Evolutionary conservation across 1,139 yeast species (phyloP).

Genomic region (Yamadazyma spencermartinsiae): DNA sequence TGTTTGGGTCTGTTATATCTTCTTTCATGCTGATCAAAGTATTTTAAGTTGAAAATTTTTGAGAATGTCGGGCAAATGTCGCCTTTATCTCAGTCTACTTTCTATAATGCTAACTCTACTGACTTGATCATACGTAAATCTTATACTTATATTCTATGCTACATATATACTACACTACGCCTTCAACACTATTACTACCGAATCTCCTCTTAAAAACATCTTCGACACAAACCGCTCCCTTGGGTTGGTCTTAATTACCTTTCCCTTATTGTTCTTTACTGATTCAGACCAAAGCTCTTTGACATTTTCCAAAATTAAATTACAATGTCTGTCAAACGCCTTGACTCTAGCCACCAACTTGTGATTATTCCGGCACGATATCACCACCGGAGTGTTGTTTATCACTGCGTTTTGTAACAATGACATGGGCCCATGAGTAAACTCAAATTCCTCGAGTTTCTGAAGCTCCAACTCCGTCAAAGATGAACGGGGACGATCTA

Average conservation of each 20-base stretch:
- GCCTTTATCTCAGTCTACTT: no score
- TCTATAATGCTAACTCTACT: no score
- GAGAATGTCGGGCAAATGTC: no score
- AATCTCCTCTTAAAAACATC: conserved; percentile 92
- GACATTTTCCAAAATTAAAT: conserved; percentile 88
- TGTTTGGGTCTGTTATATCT: conserved; percentile 10
- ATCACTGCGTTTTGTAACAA: conserved; percentile 78
- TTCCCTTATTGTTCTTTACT: conserved; percentile 64
- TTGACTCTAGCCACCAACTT: conserved; percentile 86
- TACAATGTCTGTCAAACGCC: conserved; percentile 95
- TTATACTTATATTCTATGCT: no score
- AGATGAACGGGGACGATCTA: conserved; percentile 76
- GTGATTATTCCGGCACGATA: conserved; percentile 90
- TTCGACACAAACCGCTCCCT: conserved; percentile 87
- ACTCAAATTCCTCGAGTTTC: conserved; percentile 86
- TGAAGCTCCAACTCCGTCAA: conserved; percentile 77
- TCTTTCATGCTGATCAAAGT: background rate
- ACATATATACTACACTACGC: conserved; percentile 22
- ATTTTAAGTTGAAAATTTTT: no score
- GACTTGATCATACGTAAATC: no score
- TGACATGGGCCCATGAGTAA: conserved; percentile 88
- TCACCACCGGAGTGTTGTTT: conserved; percentile 73
- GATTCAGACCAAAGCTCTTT: conserved; percentile 88
- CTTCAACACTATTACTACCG: conserved; percentile 81
- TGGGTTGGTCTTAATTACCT: conserved; percentile 66